Base-by-base conservation (phyloP, 768 basidiomycete species). In the Podaxis pistillaris region DNA sequence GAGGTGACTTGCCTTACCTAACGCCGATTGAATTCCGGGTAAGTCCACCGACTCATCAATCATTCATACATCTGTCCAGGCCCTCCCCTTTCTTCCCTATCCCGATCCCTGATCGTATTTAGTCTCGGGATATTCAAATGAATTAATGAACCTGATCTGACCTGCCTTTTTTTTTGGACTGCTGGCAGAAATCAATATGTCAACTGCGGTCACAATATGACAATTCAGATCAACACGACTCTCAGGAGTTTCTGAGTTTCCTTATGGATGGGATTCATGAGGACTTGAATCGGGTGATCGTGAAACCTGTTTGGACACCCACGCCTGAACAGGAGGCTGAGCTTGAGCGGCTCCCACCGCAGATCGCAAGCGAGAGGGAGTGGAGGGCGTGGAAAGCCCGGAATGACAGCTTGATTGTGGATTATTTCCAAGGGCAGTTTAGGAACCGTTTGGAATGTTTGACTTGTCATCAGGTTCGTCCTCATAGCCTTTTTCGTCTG, bases 401-500 rank as follows among this genome's bases (percentile, higher is more conserved):
- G 60, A 94, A 98, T 71, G 94, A 99, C 72, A 94, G 91, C 68
- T 76, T 98, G 58, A 89, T 99, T 58, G 97, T 98, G 30, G 96
- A 98, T 74, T 92, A 90, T 71, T 98, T 99, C 80, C 96, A 98
- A 76, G 96, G 96, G 11, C 97, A 98, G 74, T 98, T 97, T 74
- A 81, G 93, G 65, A 98, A 90, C 76, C 82, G 88, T 58, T 74
- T 99, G 75, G 85, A 92, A 68, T 99, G 96, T 73, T 71, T 94
- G 71, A 96, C 91, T 3, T 99, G 96, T 72, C 81, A 87, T 65
- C 92, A 93, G 75, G 96, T 95, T 64, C 64, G 77, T 74, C 40
- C 19, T 49, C 60, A 19, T 51, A 6, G 9, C 46, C 55, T 56
- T 41, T 41, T 9, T 33, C 47, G 56, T 26, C 59, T 41, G 51